Conservation (phyloP, 176 grass and related monocot species). For the Rhynchospora breviuscula region DNA sequence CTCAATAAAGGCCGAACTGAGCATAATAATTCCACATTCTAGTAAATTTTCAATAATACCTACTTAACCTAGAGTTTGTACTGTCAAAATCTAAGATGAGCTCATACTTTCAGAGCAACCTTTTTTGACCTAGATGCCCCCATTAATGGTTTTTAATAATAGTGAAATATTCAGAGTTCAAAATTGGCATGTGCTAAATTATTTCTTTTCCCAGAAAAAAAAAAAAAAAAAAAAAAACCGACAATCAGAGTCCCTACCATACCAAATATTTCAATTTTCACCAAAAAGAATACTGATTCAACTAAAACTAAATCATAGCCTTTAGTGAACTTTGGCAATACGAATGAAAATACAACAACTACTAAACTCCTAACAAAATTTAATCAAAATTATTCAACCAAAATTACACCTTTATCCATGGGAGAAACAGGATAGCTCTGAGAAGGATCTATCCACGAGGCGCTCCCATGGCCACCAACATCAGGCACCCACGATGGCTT, state of each 20-base stretch:
- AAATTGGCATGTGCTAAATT: not conserved
- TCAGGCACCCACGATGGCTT: slow-evolving; percentile 1
- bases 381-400: not conserved
- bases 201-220: not conserved
- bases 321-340: not conserved
- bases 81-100: not conserved
- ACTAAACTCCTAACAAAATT: not conserved
- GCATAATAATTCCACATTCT: not conserved
- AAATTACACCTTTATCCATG: slow-evolving; percentile 24
- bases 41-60: not conserved
- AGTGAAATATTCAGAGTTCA: not conserved
- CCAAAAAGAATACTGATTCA: not conserved
- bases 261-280: not conserved
- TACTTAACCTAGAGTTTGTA: not conserved
- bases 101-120: not conserved
- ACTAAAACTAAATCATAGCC: not conserved
- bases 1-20: not conserved
- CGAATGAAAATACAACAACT: not conserved
- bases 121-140: not conserved
- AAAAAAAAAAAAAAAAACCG: not conserved
- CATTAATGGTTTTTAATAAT: not conserved
- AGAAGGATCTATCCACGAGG: slow-evolving; percentile 53
- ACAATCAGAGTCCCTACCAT: not conserved
- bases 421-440: slow-evolving; percentile 29
- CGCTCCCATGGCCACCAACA: slow-evolving; percentile 11